A percentile compares a stretch with the other conserved stretches of the same genome.
Evolutionary conservation across 2,329 filamentous ascomycete genomes (phyloP).

Genomic region (Colletotrichum destructivum): DNA sequence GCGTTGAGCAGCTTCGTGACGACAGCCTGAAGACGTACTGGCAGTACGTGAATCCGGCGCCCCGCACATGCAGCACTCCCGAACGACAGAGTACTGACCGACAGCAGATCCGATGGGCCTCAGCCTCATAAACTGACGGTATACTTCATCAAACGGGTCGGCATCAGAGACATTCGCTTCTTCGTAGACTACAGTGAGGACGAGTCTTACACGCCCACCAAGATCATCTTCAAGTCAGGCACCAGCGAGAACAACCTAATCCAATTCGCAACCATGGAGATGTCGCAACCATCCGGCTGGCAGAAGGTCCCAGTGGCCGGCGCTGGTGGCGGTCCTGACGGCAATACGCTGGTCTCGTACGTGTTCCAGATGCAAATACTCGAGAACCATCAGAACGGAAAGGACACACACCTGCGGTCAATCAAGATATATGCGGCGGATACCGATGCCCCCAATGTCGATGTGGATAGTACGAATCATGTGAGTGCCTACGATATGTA

Average conservation of each 20-base stretch:
- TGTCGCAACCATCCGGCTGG: slow-evolving; percentile 89
- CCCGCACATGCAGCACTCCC: neutral
- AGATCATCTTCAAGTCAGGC: slow-evolving; percentile 89
- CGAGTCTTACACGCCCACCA: slow-evolving; percentile 96
- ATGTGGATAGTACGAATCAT: slow-evolving; percentile 49
- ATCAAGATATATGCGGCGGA: slow-evolving; percentile 85
- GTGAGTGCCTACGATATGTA: slow-evolving; percentile 1
- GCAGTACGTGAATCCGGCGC: slow-evolving; percentile 71
- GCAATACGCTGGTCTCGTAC: slow-evolving; percentile 86
- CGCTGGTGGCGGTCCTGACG: slow-evolving; percentile 73
- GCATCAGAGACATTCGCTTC: slow-evolving; percentile 83
- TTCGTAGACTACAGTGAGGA: slow-evolving; percentile 93
- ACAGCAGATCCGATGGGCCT: slow-evolving; percentile 81
- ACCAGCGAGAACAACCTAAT: slow-evolving; percentile 93
- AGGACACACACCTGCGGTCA: slow-evolving; percentile 96
- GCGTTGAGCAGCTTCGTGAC: slow-evolving; percentile 81
- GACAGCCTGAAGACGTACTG: slow-evolving; percentile 83
- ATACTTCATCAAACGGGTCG: slow-evolving; percentile 87
- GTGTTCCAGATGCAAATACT: slow-evolving; percentile 91
- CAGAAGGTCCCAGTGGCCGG: slow-evolving; percentile 80
- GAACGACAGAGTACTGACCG: slow-evolving; percentile 7
- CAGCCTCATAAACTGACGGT: slow-evolving; percentile 88
- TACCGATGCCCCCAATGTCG: slow-evolving; percentile 59
- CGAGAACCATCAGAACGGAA: slow-evolving; percentile 99
- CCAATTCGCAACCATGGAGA: slow-evolving; percentile 85